Conservation (phyloP, 2,329 filamentous ascomycete genomes). For the Gnomoniopsis sp. region DNA sequence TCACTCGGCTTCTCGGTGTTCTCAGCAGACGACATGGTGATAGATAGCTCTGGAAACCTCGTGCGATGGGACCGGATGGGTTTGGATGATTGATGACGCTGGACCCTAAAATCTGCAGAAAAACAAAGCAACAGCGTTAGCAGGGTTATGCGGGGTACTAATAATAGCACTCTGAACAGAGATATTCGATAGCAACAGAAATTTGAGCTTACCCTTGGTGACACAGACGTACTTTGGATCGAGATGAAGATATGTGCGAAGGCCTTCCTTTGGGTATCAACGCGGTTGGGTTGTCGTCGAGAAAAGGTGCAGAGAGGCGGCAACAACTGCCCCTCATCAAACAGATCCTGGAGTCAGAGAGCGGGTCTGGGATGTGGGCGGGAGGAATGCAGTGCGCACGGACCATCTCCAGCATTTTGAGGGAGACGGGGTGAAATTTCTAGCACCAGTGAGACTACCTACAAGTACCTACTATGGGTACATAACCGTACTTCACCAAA, state of each 20-base stretch:
- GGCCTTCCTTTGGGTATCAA: slow-evolving; percentile 1
- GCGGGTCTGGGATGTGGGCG: neutral
- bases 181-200: neutral
- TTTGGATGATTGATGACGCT: neutral
- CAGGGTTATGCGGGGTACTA: slow-evolving; percentile 4
- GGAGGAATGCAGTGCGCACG: neutral
- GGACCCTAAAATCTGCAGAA: slow-evolving; percentile 7
- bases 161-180: neutral
- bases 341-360: slow-evolving; percentile 17
- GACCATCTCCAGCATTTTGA: neutral
- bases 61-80: slow-evolving; percentile 2
- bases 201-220: slow-evolving; percentile 2
- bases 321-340: slow-evolving; percentile 16
- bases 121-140: slow-evolving; percentile 14
- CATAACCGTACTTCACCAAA: too few species aligned
- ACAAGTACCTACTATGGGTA: too few species aligned
- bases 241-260: neutral
- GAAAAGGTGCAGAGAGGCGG: neutral
- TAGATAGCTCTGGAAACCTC: neutral
- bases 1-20: slow-evolving; percentile 31
- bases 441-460: too few species aligned
- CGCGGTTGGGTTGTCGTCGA: slow-evolving; percentile 3
- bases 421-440: neutral
- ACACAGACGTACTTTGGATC: neutral
- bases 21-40: slow-evolving; percentile 32